Evolutionary conservation across 2,329 filamentous ascomycete genomes (phyloP), one percentile per base, ranked within the genome.

Genomic region (Alternaria postmessia): DNA sequence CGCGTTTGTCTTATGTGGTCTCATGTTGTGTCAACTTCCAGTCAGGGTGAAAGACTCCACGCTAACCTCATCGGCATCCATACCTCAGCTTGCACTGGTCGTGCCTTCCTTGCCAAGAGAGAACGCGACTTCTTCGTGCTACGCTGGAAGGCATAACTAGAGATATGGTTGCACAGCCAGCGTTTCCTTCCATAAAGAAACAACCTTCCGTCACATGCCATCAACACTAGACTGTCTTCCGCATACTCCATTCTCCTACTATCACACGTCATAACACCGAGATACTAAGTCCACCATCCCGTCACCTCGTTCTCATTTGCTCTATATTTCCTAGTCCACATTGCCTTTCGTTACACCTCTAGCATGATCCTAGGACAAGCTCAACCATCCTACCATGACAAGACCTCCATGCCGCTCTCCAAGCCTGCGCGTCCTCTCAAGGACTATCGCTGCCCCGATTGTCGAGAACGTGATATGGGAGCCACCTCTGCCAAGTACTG

Each of bases 331-430:
- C 62, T 58, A 54, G 58, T 51, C 39, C 34, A 61, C 53, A 63
- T 56, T 51, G 51, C 46, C 53, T 59, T 61, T 52, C 41, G 42
- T 47, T 53, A 52, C 42, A 54, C 43, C 39, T 24, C 20, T 26
- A 47, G 44, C 51, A 74, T 74, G 68, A 56, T 61, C 48, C 54
- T 56, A 44, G 64, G 41, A 54, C 63, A 65, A 22, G 30, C 63
- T 20, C 63, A 39, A 36, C 48, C 54, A 30, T 43, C 57, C 51
- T 59, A 44, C 48, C 52, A 67, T 39, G 62, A 60, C 52, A 54
- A 58, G 47, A 24, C 38, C 20, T 42, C 60, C 28, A 39, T 56
- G 59, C 63, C 20, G 20, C 20, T 20, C 20, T 20, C 20, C 20
- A 20, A 20, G 20, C 20, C 51, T 18, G 30, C 53, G 16, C 67